These are phyloP conservation scores for Phytophthora pluvialis DNA, from an alignment of 352 stramenopile genomes.

Conservation along the genomic window DNA sequence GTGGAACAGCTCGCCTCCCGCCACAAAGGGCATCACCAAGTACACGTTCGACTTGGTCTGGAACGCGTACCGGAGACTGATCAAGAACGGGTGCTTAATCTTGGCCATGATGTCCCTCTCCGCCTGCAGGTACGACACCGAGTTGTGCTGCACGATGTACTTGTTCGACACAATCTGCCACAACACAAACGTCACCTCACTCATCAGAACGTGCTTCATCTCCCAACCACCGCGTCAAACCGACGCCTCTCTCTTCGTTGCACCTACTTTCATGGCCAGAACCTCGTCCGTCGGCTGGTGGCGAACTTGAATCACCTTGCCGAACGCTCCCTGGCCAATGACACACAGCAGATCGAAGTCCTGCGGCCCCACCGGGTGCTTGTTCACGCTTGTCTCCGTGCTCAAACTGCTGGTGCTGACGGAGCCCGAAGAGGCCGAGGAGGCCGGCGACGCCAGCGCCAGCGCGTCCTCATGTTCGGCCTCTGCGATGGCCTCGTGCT, in stretches of 20 bases:
- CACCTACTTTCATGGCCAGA: conserved; percentile 81
- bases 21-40: conserved; percentile 82
- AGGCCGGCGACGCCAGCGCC: background rate
- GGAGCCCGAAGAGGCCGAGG: background rate
- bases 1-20: conserved; percentile 75
- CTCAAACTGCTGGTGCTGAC: conserved; percentile 31
- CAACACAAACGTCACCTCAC: conserved; percentile 1
- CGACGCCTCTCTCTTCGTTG: conserved; percentile 1
- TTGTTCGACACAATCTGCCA: conserved; percentile 83
- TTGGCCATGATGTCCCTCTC: conserved; percentile 90
- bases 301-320: conserved; percentile 88
- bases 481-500: conserved; percentile 35
- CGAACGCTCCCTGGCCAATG: conserved; percentile 85
- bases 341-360: conserved; percentile 88
- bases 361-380: conserved; percentile 53
- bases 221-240: background rate
- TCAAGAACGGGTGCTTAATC: conserved; percentile 86
- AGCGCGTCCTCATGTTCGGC: conserved; percentile 28
- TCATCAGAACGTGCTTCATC: background rate
- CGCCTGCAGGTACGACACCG: conserved; percentile 74
- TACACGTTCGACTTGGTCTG: conserved; percentile 85
- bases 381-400: conserved; percentile 9
- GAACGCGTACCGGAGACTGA: conserved; percentile 82
- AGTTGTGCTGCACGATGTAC: conserved; percentile 89
- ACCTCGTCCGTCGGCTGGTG: conserved; percentile 78